Evolutionary conservation across 179 eudicot genomes (phyloP).

Genomic region (Spergularia azorica): DNA sequence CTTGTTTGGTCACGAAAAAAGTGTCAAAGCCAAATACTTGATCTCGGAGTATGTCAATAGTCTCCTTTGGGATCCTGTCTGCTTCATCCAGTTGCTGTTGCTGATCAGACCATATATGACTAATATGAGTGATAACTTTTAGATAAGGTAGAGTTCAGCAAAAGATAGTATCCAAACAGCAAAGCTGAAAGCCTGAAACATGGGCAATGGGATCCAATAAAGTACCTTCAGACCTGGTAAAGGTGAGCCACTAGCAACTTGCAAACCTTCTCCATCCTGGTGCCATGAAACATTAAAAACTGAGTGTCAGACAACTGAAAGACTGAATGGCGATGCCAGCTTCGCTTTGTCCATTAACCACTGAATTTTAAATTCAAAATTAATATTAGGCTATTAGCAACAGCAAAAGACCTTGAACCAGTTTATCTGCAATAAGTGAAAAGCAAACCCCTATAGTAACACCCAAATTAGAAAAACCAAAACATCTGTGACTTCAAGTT

Average conservation of each 20-base stretch:
- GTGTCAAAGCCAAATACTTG: conserved; percentile 98
- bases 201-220: conserved; percentile 27
- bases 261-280: conserved; percentile 53
- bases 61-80: conserved; percentile 78
- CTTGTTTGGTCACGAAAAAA: conserved; percentile 92
- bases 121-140: conserved; percentile 12
- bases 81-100: conserved; percentile 67
- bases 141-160: not conserved
- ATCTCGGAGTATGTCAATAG: conserved; percentile 74
- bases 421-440: conserved; percentile 4
- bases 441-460: not conserved
- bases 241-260: conserved; percentile 92
- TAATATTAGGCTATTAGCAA: not conserved
- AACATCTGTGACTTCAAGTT: not conserved
- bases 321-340: not conserved
- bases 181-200: conserved; percentile 6
- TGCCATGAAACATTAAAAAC: conserved; percentile 20
- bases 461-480: not conserved
- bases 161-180: conserved; percentile 3
- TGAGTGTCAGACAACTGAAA: conserved; percentile 8
- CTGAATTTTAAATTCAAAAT: not conserved
- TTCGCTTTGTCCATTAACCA: not conserved
- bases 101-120: conserved; percentile 38
- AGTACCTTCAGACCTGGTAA: conserved; percentile 98
- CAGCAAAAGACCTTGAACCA: not conserved